phyloP scores from a whole-genome alignment of 768 basidiomycete genomes.

The Austroboletus festivus region DNA sequence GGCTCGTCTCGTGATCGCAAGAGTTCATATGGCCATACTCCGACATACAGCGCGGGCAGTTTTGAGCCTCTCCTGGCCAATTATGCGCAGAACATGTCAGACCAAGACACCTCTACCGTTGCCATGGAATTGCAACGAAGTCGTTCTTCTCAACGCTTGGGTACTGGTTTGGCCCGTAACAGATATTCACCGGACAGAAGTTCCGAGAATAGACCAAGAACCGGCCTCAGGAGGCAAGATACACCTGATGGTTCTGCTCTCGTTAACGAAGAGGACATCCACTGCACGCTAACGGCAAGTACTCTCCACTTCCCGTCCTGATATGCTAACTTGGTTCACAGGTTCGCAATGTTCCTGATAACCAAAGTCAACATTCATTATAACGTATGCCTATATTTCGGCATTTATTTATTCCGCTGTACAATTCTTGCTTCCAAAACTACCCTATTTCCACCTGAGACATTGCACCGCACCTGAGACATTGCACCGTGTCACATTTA shows the following conservation, averaged over 20 bases:
- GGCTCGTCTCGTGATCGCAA: constrained; percentile 29
- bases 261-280: constrained; percentile 53
- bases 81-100: constrained; percentile 32
- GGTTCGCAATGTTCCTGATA: constrained; percentile 57
- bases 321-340: constrained; percentile 25
- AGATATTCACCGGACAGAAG: constrained; percentile 21
- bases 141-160: constrained; percentile 10
- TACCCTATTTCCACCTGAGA: constrained; percentile 1
- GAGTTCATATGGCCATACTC: constrained; percentile 40
- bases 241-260: constrained; percentile 25
- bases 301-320: not conserved
- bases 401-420: constrained; percentile 7
- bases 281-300: constrained; percentile 53
- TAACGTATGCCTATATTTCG: constrained; percentile 8
- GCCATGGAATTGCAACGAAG: constrained; percentile 31
- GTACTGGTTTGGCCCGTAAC: constrained; percentile 1
- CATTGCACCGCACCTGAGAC: constrained; percentile 3
- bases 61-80: constrained; percentile 57
- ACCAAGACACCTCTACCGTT: constrained; percentile 15
- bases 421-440: constrained; percentile 5
- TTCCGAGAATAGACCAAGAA: constrained; percentile 23
- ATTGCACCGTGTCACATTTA: too few relatives aligned
- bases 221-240: constrained; percentile 20
- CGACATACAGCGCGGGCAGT: constrained; percentile 53
- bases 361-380: constrained; percentile 33